Base-by-base conservation (phyloP, 805 yeast genomes). In the Torulaspora quercuum region DNA sequence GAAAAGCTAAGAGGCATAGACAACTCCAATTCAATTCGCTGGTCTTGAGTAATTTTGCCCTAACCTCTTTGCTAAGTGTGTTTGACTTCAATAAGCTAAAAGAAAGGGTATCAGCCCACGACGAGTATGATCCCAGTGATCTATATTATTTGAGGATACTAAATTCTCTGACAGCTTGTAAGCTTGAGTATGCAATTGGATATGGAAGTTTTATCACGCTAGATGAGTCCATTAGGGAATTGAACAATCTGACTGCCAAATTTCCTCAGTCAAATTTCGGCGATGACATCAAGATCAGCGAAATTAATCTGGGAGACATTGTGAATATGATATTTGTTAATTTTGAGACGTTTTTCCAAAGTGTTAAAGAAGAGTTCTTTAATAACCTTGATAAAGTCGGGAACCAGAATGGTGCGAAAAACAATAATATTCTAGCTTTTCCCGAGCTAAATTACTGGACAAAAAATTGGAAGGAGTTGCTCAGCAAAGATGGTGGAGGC, bases 1-100 rank as follows among this genome's bases (percentile, higher is more conserved):
- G 79, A 43, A 75, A 74, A 42, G 72, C 78, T 3, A 60, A 66
- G 35, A 46, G 62, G 21, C 59, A 59, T 41, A 47, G 66, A 32
- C 81, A 76, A 48, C 61, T 70, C n/a, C 67, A 68, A 34, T 61
- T 73, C 43, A 77, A 77, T 52, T 64, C 70, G 11, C 69, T 80
- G 72, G 57, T 72, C 7, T 45, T 75, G n/a, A 70, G 77, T 2
- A 70, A 73, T 22, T 66, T 70, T 41, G 80, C 76, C 0, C 50
- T 76, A 21, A 71, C 70, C 44, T 73, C 75, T 48, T 54, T 71
- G 41, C 59, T 76, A 39, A 51, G 69, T 14, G 64, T 76, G 5
- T 55, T 75, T 4, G 75, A 68, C 41, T 70, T 74, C 42, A 59
- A 59, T 34, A 59, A 57, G 23, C 68, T 76, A 5, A 55, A 59